These are phyloP conservation scores for Scleroderma citrinum DNA, from an alignment of 768 basidiomycete species.

Conservation along the genomic window DNA sequence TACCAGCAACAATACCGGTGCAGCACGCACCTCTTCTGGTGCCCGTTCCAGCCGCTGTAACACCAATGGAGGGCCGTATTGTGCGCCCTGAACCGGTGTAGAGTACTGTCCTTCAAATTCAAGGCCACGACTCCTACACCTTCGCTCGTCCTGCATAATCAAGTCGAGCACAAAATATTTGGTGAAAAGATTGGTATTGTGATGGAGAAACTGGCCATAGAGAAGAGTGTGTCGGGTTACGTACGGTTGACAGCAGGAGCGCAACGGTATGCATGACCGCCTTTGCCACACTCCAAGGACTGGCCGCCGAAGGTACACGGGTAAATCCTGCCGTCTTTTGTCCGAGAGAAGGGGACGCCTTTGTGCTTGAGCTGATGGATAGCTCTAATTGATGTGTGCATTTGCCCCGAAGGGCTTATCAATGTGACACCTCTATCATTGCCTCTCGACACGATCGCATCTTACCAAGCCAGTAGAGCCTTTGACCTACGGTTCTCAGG, in stretches of 20 bases:
- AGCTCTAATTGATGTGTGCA: not conserved
- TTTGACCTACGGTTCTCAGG: conserved; percentile 85
- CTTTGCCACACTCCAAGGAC: conserved; percentile 94
- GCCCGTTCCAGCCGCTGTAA: no score
- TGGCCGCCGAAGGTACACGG: conserved; percentile 99
- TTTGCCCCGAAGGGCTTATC: not conserved
- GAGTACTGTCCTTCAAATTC: conserved; percentile 99
- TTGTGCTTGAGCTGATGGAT: conserved; percentile 85
- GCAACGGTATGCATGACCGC: conserved; percentile 98
- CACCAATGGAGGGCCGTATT: conserved; percentile 98
- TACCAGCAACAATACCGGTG: no score
- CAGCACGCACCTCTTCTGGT: no score
- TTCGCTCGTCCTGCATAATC: conserved; percentile 97
- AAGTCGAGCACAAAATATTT: conserved; percentile 98
- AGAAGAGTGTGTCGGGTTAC: conserved; percentile 95
- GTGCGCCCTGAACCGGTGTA: conserved; percentile 97
- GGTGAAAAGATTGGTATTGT: conserved; percentile 99
- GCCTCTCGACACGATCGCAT: conserved; percentile 98
- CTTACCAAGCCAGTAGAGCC: conserved; percentile 99
- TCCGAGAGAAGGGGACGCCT: conserved; percentile 97
- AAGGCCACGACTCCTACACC: conserved; percentile 99
- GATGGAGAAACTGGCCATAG: conserved; percentile 96
- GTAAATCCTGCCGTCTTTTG: conserved; percentile 98
- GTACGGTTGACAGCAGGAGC: conserved; percentile 99
- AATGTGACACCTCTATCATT: conserved; percentile 79